Percentiles rank a stretch among this genome's conserved stretches.
Evolutionary conservation across 2,329 filamentous ascomycete genomes (phyloP).

Genomic region (Cercospora sesami): DNA sequence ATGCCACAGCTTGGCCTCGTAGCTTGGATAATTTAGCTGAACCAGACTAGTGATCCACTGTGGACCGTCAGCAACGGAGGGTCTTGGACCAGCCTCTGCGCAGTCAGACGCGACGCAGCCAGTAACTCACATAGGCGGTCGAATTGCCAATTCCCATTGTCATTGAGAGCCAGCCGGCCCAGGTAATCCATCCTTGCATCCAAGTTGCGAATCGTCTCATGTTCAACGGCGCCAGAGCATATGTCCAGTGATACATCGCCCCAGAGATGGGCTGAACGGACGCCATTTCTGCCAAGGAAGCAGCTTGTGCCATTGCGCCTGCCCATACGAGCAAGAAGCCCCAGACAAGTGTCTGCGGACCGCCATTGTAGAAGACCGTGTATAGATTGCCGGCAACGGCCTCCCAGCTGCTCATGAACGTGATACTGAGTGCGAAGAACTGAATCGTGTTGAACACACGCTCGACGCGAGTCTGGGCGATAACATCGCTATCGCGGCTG

Average conservation of each 20-base stretch:
- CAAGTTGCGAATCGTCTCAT: slow-evolving; percentile 32
- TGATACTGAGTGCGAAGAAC: slow-evolving; percentile 30
- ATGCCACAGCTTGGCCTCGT: slow-evolving; percentile 42
- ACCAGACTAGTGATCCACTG: slow-evolving; percentile 40
- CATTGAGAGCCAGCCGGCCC: slow-evolving; percentile 43
- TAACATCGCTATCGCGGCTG: slow-evolving; percentile 13
- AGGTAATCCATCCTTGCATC: slow-evolving; percentile 45
- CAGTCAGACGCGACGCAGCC: background rate
- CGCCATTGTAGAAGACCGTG: slow-evolving; percentile 30
- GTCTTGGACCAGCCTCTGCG: background rate
- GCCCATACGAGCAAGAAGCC: slow-evolving; percentile 30
- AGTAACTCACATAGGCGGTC: slow-evolving; percentile 31
- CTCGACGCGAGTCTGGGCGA: slow-evolving; percentile 23
- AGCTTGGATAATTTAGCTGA: slow-evolving; percentile 38
- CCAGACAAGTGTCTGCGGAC: slow-evolving; percentile 31
- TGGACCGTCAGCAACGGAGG: background rate
- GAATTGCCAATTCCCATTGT: slow-evolving; percentile 35
- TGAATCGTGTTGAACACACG: slow-evolving; percentile 32
- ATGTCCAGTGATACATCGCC: slow-evolving; percentile 34
- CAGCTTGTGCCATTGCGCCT: slow-evolving; percentile 30
- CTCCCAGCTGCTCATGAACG: slow-evolving; percentile 34
- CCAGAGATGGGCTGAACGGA: slow-evolving; percentile 34
- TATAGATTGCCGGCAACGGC: slow-evolving; percentile 30
- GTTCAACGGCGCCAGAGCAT: slow-evolving; percentile 26
- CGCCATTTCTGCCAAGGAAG: slow-evolving; percentile 32